Percentiles rank a stretch among this genome's conserved stretches.
Evolutionary conservation across 768 basidiomycete genomes (phyloP).

Genomic region (Podaxis sp.): DNA sequence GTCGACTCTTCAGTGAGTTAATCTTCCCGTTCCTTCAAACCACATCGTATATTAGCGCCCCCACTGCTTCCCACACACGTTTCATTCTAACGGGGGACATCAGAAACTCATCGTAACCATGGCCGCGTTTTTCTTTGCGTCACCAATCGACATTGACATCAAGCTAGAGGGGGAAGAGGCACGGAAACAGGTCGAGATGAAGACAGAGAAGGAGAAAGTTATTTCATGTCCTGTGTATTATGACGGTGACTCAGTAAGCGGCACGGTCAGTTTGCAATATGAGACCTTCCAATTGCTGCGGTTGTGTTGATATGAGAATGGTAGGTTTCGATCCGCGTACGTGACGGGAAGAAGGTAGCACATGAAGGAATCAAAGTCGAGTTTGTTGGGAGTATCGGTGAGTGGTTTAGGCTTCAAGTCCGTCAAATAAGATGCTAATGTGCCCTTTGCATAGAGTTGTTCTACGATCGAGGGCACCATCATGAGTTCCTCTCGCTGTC

Average conservation of each 20-base stretch:
- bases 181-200: constrained; percentile 87
- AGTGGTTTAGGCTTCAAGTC: constrained; percentile 23
- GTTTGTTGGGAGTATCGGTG: constrained; percentile 94
- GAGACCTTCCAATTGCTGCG: background rate
- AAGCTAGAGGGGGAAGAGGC: constrained; percentile 85
- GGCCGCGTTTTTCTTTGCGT: constrained; percentile 91
- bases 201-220: constrained; percentile 84
- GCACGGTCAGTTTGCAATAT: constrained; percentile 56
- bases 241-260: constrained; percentile 90
- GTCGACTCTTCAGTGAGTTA: background rate
- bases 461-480: constrained; percentile 97
- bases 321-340: constrained; percentile 82
- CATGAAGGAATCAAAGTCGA: constrained; percentile 99
- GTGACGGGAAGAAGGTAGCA: constrained; percentile 92
- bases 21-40: background rate
- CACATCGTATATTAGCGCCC: background rate
- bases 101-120: constrained; percentile 32
- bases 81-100: background rate
- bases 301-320: background rate
- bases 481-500: constrained; percentile 96
- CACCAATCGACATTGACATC: constrained; percentile 89
- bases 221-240: constrained; percentile 91
- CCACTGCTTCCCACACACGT: background rate
- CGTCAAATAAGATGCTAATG: constrained; percentile 4
- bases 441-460: constrained; percentile 57